These are phyloP conservation scores for Irpex lacteus DNA, from an alignment of 1,284 basidiomycete species.

Conservation along the genomic window DNA sequence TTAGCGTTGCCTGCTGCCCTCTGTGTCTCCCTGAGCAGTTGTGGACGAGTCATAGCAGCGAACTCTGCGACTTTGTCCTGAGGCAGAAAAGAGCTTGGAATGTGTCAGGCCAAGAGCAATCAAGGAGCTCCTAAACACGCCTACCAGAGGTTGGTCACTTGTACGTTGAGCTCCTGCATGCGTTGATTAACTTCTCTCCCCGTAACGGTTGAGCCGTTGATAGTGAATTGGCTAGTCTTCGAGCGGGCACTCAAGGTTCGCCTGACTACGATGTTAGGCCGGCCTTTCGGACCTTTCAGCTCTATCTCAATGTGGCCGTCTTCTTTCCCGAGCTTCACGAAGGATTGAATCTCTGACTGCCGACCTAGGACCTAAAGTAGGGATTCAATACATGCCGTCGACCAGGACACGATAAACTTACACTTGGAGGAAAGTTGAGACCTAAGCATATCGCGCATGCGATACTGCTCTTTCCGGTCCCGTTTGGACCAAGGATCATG, in stretches of 20 bases:
- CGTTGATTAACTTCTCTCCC: constrained; percentile 66
- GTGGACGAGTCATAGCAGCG: constrained; percentile 84
- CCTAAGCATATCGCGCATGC: constrained; percentile 96
- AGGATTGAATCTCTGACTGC: constrained; percentile 75
- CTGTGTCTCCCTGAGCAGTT: constrained; percentile 88
- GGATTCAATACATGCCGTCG: background rate
- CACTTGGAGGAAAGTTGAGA: constrained; percentile 82
- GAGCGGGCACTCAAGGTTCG: constrained; percentile 61
- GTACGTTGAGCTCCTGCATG: constrained; percentile 81
- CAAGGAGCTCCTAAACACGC: constrained; percentile 6
- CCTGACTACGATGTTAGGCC: constrained; percentile 74
- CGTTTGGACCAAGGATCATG: constrained; percentile 98
- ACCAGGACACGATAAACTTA: constrained; percentile 35
- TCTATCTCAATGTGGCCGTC: constrained; percentile 89
- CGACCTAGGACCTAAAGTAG: constrained; percentile 75
- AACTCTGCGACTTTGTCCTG: constrained; percentile 97
- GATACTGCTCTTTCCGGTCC: constrained; percentile 93
- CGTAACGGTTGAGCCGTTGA: constrained; percentile 62
- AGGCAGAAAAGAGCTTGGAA: constrained; percentile 84
- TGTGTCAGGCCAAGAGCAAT: background rate
- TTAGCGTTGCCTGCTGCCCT: constrained; percentile 83
- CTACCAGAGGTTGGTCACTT: constrained; percentile 93
- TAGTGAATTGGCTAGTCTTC: constrained; percentile 54
- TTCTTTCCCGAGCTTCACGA: constrained; percentile 78
- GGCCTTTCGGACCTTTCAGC: constrained; percentile 76